Percentiles rank a stretch among this genome's conserved stretches.
Evolutionary conservation across 768 basidiomycete species (phyloP).

Genomic region (Russula sp.): DNA sequence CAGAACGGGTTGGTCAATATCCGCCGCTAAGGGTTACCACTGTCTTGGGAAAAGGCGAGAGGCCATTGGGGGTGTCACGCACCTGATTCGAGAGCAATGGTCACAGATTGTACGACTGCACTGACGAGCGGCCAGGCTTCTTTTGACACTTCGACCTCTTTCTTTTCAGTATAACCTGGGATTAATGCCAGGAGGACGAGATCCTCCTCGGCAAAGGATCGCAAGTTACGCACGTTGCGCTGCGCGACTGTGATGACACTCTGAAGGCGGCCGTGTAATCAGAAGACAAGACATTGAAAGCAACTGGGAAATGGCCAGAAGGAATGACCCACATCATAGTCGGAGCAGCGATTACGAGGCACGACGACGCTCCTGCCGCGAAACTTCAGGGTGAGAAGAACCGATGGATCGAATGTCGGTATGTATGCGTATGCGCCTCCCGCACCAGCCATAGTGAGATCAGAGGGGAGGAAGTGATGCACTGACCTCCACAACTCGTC

Average conservation of each 20-base stretch:
- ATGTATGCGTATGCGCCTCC: no score
- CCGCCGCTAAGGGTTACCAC: no score
- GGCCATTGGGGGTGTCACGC: background rate
- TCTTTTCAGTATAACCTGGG: background rate
- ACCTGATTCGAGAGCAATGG: conserved; percentile 16
- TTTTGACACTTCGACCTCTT: conserved; percentile 4
- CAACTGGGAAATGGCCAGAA: no score
- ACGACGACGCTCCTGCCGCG: conserved; percentile 9
- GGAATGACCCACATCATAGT: conserved; percentile 2
- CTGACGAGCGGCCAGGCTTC: conserved; percentile 5
- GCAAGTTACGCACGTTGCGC: conserved; percentile 3
- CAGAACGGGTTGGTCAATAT: no score
- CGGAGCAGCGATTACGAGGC: background rate
- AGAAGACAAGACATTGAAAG: no score
- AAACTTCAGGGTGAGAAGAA: conserved; percentile 11
- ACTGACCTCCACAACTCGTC: no score
- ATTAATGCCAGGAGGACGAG: background rate
- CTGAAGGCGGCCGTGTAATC: background rate
- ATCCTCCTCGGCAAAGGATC: background rate
- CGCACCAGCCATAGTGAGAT: no score
- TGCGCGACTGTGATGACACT: background rate
- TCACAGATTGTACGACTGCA: background rate
- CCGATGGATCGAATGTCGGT: background rate
- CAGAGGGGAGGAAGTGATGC: no score
- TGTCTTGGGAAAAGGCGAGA: no score